A percentile compares a stretch with the other conserved stretches of the same genome.
These are phyloP conservation scores for Fulvia fulva DNA, from an alignment of 2,329 filamentous ascomycete genomes.

Conservation along the genomic window DNA sequence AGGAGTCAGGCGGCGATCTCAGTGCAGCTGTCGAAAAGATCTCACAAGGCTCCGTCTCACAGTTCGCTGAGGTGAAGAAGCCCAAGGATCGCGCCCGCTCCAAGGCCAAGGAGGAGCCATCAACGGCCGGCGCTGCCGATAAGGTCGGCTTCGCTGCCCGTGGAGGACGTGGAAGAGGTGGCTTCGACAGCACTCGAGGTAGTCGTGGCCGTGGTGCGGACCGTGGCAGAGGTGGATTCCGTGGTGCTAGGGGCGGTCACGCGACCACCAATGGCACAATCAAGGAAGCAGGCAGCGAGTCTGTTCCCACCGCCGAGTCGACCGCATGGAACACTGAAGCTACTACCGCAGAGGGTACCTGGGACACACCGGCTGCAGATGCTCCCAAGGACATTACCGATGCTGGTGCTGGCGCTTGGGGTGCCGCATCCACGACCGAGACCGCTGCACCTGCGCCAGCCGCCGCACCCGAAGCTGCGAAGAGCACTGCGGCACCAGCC, in stretches of 20 bases:
- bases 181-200: conserved; percentile 53
- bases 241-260: conserved; percentile 60
- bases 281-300: conserved; percentile 51
- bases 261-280: conserved; percentile 60
- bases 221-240: conserved; percentile 46
- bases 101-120: conserved; percentile 63
- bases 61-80: conserved; percentile 80
- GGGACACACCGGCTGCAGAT: conserved; percentile 22
- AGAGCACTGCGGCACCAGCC: conserved; percentile 34
- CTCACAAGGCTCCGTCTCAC: conserved; percentile 73
- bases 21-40: conserved; percentile 72
- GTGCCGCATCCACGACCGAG: conserved; percentile 32
- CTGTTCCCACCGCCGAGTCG: conserved; percentile 66
- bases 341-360: conserved; percentile 18
- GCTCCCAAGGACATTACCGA: conserved; percentile 18
- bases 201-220: conserved; percentile 61
- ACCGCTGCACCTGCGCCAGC: conserved; percentile 20
- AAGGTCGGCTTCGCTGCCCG: conserved; percentile 46
- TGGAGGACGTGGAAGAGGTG: conserved; percentile 37
- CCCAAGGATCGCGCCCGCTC: conserved; percentile 70
- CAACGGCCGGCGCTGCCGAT: conserved; percentile 49
- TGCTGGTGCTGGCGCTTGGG: conserved; percentile 42
- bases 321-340: conserved; percentile 55
- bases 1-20: conserved; percentile 77
- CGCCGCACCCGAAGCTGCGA: conserved; percentile 33